Evolutionary conservation across 441 rosid genomes (phyloP), one percentile per base, ranked within the genome.

Genomic region (Erysimum pusillum): DNA sequence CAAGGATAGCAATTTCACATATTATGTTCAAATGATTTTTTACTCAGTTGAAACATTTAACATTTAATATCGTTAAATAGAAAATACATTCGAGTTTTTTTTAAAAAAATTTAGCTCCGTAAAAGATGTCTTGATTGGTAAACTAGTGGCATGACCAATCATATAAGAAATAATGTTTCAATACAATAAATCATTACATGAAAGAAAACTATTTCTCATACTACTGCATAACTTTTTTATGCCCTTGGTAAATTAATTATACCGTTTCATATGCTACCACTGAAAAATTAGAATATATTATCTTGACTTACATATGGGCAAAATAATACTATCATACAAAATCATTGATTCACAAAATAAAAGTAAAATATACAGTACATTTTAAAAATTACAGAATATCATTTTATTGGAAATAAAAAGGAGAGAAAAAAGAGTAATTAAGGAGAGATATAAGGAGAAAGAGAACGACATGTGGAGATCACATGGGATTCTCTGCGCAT

Each of bases 401-500:
- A 76, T 49, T 49, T 38, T 44, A 49, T 48, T 67, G 20, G 25
- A 18, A n/a, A n/a, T n/a, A 20, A 46, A 22, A 45, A 25, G 17
- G 45, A 2, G 8, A 10, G 34, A 34, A 65, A 14, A 10, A 35
- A 35, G 15, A 51, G 61, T 41, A 42, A 76, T 61, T n/a, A 61
- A 69, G 44, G 63, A 51, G 36, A 14, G n/a, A 69, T 18, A 44
- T 5, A 32, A 59, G 4, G 18, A 35, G 32, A 60, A 52, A 13
- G 59, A 75, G 52, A 67, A 75, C 36, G 76, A 69, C 25, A 22
- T 63, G 80, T 70, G 80, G 71, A 70, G 71, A 56, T 70, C 75
- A 76, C 80, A 76, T 76, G 80, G 80, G 80, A 70, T 69, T 54
- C 80, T 70, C 80, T 76, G 80, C 53, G 71, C 64, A 54, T 70